Evolutionary conservation across 495 filamentous ascomycete genomes (phyloP).

Genomic region (Tuber melanosporum): DNA sequence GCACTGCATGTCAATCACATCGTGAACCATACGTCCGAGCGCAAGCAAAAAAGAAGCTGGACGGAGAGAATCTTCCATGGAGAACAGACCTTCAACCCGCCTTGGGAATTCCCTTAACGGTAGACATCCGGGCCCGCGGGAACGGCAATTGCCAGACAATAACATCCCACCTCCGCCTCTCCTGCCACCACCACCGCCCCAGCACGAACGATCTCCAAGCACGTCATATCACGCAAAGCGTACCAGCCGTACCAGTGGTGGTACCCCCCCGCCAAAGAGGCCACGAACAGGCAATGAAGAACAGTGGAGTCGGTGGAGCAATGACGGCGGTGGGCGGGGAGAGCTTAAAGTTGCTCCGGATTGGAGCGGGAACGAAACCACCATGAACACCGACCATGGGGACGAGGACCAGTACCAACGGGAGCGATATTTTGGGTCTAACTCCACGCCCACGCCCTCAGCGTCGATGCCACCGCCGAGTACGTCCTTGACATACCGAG

Average conservation of each 20-base stretch:
- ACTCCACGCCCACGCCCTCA: neutral
- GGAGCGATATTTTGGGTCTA: slow-evolving; percentile 6
- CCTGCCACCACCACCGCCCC: neutral
- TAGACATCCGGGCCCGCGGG: neutral
- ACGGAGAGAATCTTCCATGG: neutral
- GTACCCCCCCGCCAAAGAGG: neutral
- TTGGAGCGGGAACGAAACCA: slow-evolving; percentile 30
- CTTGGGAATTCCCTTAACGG: neutral
- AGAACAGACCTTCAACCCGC: neutral
- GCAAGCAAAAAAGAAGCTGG: neutral
- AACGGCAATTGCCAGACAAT: neutral
- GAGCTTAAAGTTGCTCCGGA: slow-evolving; percentile 23
- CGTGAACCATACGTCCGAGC: neutral
- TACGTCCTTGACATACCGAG: slow-evolving; percentile 3
- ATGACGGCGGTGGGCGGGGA: slow-evolving; percentile 2
- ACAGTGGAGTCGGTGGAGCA: slow-evolving; percentile 6
- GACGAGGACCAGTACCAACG: neutral
- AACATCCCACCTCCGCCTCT: neutral
- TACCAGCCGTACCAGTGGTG: neutral
- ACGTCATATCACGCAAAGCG: neutral
- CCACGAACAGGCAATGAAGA: neutral
- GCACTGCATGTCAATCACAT: neutral
- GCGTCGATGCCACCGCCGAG: neutral
- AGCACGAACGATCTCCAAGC: neutral
- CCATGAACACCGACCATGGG: slow-evolving; percentile 8